These are phyloP conservation scores for Athelia sp. DNA, from an alignment of 1,284 basidiomycete species.

Conservation along the genomic window DNA sequence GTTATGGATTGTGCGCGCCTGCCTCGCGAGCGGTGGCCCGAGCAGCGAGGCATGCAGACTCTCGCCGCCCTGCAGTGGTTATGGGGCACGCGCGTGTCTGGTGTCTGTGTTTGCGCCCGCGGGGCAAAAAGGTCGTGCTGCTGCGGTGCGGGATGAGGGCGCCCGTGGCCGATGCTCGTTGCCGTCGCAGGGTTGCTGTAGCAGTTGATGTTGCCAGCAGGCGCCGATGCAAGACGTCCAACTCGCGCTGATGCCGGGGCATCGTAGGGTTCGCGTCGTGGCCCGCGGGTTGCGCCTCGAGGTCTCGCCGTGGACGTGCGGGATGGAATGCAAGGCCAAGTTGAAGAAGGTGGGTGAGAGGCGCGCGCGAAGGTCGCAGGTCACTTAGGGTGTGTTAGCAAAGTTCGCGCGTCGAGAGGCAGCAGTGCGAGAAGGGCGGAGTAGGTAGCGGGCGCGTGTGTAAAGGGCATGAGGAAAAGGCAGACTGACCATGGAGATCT, in stretches of 20 bases:
- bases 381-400: constrained; percentile 51
- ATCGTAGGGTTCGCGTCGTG: constrained; percentile 29
- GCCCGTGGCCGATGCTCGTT: constrained; percentile 20
- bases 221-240: constrained; percentile 33
- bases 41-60: constrained; percentile 70
- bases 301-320: constrained; percentile 57
- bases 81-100: no score
- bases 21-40: constrained; percentile 66
- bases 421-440: constrained; percentile 15
- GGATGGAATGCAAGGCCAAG: constrained; percentile 65
- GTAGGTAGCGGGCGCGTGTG: background rate
- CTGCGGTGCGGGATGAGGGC: background rate
- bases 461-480: constrained; percentile 8
- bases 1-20: constrained; percentile 70
- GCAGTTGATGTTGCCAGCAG: constrained; percentile 35
- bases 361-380: constrained; percentile 69
- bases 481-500: constrained; percentile 66
- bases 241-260: constrained; percentile 52
- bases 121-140: no score
- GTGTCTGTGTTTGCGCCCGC: no score
- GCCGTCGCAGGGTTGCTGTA: constrained; percentile 38
- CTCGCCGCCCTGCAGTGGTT: constrained; percentile 28
- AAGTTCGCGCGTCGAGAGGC: constrained; percentile 4
- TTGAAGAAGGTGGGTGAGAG: constrained; percentile 79
- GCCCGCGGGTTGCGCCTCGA: constrained; percentile 53